phyloP scores from a whole-genome alignment of 192 early-diverging fungal species.

The Podila minutissima region DNA sequence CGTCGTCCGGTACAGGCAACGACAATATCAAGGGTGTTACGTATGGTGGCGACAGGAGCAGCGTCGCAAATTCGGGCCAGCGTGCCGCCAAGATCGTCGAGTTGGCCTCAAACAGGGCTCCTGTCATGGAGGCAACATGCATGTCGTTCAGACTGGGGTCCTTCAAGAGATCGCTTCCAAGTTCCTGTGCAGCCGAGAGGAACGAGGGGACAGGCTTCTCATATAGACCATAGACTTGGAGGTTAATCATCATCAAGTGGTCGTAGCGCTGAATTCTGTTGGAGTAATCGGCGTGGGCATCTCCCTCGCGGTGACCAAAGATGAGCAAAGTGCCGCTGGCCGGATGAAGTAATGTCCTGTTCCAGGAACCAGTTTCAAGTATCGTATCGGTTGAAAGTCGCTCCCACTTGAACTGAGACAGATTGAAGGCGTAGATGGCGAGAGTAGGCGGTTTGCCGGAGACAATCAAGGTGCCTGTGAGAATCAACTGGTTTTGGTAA shows the following conservation, averaged over 20 bases:
- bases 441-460: slow-evolving; percentile 26
- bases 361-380: slow-evolving; percentile 36
- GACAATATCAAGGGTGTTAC: slow-evolving; percentile 35
- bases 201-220: slow-evolving; percentile 37
- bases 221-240: slow-evolving; percentile 49
- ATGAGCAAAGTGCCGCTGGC: slow-evolving; percentile 38
- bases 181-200: slow-evolving; percentile 25
- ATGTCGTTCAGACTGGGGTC: slow-evolving; percentile 35
- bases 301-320: slow-evolving; percentile 31
- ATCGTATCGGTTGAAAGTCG: slow-evolving; percentile 28
- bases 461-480: slow-evolving; percentile 40
- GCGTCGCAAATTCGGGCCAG: slow-evolving; percentile 36
- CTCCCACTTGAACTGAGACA: slow-evolving; percentile 21
- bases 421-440: slow-evolving; percentile 33
- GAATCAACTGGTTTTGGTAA: slow-evolving; percentile 40
- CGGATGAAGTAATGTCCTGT: slow-evolving; percentile 33
- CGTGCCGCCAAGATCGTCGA: slow-evolving; percentile 39
- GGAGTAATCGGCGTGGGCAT: slow-evolving; percentile 30
- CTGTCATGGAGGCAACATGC: slow-evolving; percentile 21
- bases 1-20: slow-evolving; percentile 44
- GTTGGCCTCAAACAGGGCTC: slow-evolving; percentile 42
- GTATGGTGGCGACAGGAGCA: slow-evolving; percentile 45
- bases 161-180: slow-evolving; percentile 31
- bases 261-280: slow-evolving; percentile 36
- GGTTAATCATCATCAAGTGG: slow-evolving; percentile 39